phyloP scores from a whole-genome alignment of 2,329 filamentous ascomycete genomes.

The Didymella arachidicola region DNA sequence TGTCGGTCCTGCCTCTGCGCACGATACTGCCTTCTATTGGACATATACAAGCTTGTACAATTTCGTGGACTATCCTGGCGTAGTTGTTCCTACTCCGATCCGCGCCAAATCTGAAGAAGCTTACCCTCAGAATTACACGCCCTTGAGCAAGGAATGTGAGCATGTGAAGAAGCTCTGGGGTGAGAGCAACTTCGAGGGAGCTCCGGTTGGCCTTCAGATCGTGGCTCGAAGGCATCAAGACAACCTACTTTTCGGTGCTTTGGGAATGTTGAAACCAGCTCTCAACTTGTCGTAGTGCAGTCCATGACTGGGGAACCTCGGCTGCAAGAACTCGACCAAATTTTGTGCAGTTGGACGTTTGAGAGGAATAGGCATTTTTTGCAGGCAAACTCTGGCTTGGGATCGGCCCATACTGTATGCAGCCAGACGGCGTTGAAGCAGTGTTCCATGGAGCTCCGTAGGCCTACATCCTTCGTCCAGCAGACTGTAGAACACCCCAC shows the following conservation, averaged over 20 bases:
- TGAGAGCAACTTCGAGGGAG: background rate
- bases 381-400: too few relatives aligned
- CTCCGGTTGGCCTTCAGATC: background rate
- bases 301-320: too few relatives aligned
- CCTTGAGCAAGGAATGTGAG: background rate
- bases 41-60: background rate
- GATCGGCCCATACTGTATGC: too few relatives aligned
- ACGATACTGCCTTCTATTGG: background rate
- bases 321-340: too few relatives aligned
- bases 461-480: too few relatives aligned
- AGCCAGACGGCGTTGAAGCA: too few relatives aligned
- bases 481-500: too few relatives aligned
- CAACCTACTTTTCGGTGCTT: background rate
- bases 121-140: background rate
- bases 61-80: background rate
- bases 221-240: background rate
- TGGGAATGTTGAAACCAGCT: background rate
- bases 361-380: too few relatives aligned
- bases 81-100: background rate
- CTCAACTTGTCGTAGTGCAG: background rate
- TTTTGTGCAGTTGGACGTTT: too few relatives aligned
- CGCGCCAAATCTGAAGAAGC: background rate
- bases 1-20: background rate
- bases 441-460: too few relatives aligned
- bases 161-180: background rate